Base-by-base conservation (phyloP, 176 grass and related monocot species). In the Lolium multiflorum region DNA sequence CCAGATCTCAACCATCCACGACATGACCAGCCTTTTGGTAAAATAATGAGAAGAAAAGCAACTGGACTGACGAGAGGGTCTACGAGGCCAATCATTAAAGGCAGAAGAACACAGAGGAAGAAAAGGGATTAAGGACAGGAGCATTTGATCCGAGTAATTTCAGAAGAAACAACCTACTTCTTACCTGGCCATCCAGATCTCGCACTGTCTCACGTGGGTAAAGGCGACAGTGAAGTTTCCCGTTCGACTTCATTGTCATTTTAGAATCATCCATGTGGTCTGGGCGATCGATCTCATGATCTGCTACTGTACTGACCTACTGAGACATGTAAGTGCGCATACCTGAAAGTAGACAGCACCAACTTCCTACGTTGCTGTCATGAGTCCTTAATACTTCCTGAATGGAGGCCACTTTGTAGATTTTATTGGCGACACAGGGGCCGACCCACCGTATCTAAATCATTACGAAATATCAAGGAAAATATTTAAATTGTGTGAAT, bases 81-180 rank as follows among this genome's bases (percentile, higher is more conserved):
- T 56, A 77, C 43, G 83, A 73, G 38, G 6, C 24, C 88, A 83
- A 83, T 87, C n/a, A 90, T 87, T 74, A 79, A 79, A 87, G 80
- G 22, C 73, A 78, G 46, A 68, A 49, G 43, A 22, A 35, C 74
- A 18, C 43, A 69, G 8, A 14, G 35, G 1, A 35, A 1, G 50
- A 79, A 65, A 15, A 71, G 54, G 44, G 11, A 76, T 18, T 24
- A 62, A 78, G 70, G 63, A 11, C 15, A 24, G 5, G 25, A 35
- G 75, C 39, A 46, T 74, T 22, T 13, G 14, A 67, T 75, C 54
- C n/a, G 5, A 77, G 89, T 74, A 80, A 87, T 75, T 87, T 80
- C 81, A 78, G 58, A 91, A 87, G 59, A 84, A 87, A 84, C 85
- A 75, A 68, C 84, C 21, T 11, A 24, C 66, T 49, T 47, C 74